Evolutionary conservation across 768 basidiomycete genomes (phyloP).

Genomic region (Phaeotremella skinneri): DNA sequence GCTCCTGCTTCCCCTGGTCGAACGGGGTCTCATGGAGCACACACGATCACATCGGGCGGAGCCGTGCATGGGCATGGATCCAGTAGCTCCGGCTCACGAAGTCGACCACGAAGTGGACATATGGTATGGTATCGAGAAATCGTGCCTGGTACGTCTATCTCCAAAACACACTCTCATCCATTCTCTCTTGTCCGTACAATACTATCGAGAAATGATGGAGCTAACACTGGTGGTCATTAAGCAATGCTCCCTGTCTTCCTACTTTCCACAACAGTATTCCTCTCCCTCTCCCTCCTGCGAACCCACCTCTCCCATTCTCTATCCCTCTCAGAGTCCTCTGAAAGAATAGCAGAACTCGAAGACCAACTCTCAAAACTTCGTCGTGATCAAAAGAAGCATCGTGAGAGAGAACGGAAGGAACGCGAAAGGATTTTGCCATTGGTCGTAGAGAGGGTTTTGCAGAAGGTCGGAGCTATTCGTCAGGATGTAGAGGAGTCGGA

Average conservation of each 20-base stretch:
- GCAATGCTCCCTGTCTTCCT: slow-evolving; percentile 46
- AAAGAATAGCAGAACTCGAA: slow-evolving; percentile 45
- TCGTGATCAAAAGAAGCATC: slow-evolving; percentile 15
- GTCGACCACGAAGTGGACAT: slow-evolving; percentile 17
- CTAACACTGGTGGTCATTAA: slow-evolving; percentile 5
- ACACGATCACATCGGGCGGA: not conserved
- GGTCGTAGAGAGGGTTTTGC: slow-evolving; percentile 44
- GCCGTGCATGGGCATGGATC: not conserved
- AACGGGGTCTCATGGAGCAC: not conserved
- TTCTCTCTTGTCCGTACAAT: slow-evolving; percentile 1
- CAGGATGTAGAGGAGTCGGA: slow-evolving; percentile 21
- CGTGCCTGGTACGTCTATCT: slow-evolving; percentile 48
- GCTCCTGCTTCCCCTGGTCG: not conserved
- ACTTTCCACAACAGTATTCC: slow-evolving; percentile 45
- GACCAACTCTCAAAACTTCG: slow-evolving; percentile 30
- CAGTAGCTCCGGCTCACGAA: not conserved
- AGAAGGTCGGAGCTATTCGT: slow-evolving; percentile 35
- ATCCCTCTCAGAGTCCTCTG: slow-evolving; percentile 33
- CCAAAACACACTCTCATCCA: not conserved
- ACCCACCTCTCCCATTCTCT: slow-evolving; percentile 48
- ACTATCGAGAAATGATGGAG: slow-evolving; percentile 9
- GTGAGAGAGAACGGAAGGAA: slow-evolving; percentile 36
- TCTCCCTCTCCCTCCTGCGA: slow-evolving; percentile 45
- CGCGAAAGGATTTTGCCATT: slow-evolving; percentile 43
- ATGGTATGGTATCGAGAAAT: slow-evolving; percentile 51